Evolutionary conservation across 2,329 filamentous ascomycete genomes (phyloP), one percentile per base, ranked within the genome.

Genomic region (Colletotrichum gloeosporioides): DNA sequence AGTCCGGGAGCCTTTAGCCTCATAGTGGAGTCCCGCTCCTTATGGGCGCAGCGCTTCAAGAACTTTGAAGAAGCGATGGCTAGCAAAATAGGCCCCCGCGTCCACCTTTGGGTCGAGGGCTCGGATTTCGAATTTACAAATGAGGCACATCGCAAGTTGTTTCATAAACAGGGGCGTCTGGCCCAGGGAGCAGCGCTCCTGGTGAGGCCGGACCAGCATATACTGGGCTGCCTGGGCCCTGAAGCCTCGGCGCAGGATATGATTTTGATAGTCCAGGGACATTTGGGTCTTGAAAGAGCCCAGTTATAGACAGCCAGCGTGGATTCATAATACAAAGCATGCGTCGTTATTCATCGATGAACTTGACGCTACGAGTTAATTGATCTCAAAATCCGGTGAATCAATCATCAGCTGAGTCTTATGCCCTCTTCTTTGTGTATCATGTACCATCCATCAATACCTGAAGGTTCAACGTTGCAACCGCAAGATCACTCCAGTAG

Each of bases 141-240:
- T 4, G 53, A 75, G n/a, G 8, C 22, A 3, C 75, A 77, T 31
- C 22, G 55, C 3, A 59, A 36, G 16, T 2, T 73, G 1, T 77
- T 81, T 31, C 82, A 81, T 77, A 66, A 79, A 8, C 69, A 78
- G 4, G 76, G 78, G 5, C 78, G 80, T 2, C 67, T 85, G 8
- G 49, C 69, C 7, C 67, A 79, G 4, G 80, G 80, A 8, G 78
- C 80, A 16, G 84, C 81, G 1, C 74, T 83, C 8, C 67, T 86
- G 5, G 78, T 86, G 15, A 79, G 85, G n/a, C 85, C 85, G 5
- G 85, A 87, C 73, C 85, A 86, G 69, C 84, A 86, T 71, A 82
- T 86, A 9, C 69, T 79, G 82, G 75, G 78, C 36, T 77, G 71
- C 15, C 7, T 75, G 7, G 32, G 62, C 4, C 57, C 67, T 7